Evolutionary conservation across 305 asterid species (phyloP).

Genomic region (Solanum aculeatissimum): DNA sequence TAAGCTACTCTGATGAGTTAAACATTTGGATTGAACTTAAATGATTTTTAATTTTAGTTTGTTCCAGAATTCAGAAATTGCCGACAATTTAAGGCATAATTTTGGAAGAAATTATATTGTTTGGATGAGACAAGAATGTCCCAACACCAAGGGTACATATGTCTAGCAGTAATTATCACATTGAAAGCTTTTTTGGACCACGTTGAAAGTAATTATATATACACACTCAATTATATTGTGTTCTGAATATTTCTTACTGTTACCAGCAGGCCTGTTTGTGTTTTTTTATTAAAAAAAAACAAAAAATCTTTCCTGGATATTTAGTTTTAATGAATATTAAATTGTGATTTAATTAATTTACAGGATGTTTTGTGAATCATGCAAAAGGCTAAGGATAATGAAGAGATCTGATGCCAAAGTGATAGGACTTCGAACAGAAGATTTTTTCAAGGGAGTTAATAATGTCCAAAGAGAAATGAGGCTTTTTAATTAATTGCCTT

Average conservation of each 20-base stretch:
- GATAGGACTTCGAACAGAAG: conserved; percentile 36
- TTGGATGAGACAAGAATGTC: background rate
- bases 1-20: background rate
- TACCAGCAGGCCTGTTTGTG: background rate
- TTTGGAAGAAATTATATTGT: background rate
- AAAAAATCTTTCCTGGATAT: background rate
- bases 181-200: background rate
- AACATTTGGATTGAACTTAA: background rate
- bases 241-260: background rate
- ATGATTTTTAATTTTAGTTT: background rate
- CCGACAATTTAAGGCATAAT: background rate
- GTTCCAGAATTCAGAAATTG: background rate
- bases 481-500: background rate
- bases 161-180: background rate
- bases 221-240: no score
- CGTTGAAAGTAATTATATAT: no score
- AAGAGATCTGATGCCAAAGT: conserved; percentile 53
- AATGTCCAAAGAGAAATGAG: conserved; percentile 16
- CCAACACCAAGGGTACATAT: background rate
- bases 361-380: conserved; percentile 72
- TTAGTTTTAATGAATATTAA: background rate
- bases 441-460: conserved; percentile 29
- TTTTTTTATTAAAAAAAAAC: no score
- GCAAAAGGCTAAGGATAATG: conserved; percentile 71
- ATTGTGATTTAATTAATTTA: background rate